Evolutionary conservation across 495 filamentous ascomycete species (phyloP), one percentile per base, ranked within the genome.

Genomic region (Aspergillus homomorphus): DNA sequence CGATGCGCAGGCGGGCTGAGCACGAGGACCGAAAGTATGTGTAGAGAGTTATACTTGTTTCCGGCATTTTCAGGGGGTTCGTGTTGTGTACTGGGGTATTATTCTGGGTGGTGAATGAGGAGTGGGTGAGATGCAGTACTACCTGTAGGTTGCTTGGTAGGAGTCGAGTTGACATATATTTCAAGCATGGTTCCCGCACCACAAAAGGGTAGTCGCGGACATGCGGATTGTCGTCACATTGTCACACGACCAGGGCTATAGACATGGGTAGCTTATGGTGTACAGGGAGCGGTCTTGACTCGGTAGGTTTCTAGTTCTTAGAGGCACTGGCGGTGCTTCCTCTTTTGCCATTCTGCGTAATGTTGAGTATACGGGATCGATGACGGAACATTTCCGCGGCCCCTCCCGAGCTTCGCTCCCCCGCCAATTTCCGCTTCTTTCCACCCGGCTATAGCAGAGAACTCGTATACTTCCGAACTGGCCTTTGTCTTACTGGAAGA

Each of bases 21-120:
- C 78, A 83, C 51, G 80, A 82, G 46, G 80, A 83, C 49, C 79
- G 77, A 63, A 79, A 83, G 69, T 81, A 84, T 52, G 75, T 81
- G 70, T 82, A 69, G 21, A 84, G 76, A 0, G 66, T 76, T 46
- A 78, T 61, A 59, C 58, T 59, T 43, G 58, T 56, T 20, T 23
- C 48, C 30, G 44, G 16, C 21, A 48, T 52, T 26, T 45, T 49
- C 20, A 23, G 44, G 28, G 43, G n/a, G 18, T 52, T 51, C 52
- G 7, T 41, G 19, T 33, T 45, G 50, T 45, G 20, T 41, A 42
- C 1, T n/a, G 22, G 16, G 54, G 16, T 54, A 38, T 41, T n/a
- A n/a, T n/a, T n/a, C n/a, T n/a, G n/a, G n/a, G 42, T 45, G 41
- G 4, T 15, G 10, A 24, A 12, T 38, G 33, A 14, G 12, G 5